Evolutionary conservation across 2,329 filamentous ascomycete genomes (phyloP).

Genomic region (Monosporascus sp.): DNA sequence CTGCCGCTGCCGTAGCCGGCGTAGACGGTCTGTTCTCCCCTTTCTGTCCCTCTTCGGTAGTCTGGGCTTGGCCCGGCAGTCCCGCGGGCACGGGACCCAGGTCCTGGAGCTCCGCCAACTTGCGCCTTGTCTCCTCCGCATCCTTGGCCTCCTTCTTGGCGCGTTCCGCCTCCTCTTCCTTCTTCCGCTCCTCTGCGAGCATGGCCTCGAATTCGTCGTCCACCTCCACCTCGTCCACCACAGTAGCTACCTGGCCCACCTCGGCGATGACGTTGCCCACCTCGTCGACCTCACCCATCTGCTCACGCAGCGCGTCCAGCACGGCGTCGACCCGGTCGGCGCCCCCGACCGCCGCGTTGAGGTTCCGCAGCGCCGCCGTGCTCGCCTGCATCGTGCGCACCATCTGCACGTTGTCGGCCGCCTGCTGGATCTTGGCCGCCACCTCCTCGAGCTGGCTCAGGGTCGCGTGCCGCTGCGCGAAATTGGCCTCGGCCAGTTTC

Average conservation of each 20-base stretch:
- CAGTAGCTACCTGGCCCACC: slow-evolving; percentile 33
- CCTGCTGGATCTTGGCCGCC: slow-evolving; percentile 77
- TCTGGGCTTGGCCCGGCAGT: slow-evolving; percentile 19
- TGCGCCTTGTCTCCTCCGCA: slow-evolving; percentile 42
- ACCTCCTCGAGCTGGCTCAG: slow-evolving; percentile 79
- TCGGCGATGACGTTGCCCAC: slow-evolving; percentile 73
- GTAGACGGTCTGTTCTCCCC: slow-evolving; percentile 16
- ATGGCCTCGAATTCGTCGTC: slow-evolving; percentile 82
- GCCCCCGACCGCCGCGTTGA: slow-evolving; percentile 76
- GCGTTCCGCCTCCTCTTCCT: slow-evolving; percentile 40
- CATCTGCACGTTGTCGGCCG: slow-evolving; percentile 76
- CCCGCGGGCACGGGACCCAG: slow-evolving; percentile 30
- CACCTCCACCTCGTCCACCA: slow-evolving; percentile 74
- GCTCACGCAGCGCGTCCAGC: slow-evolving; percentile 68
- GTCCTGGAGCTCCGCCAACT: slow-evolving; percentile 45
- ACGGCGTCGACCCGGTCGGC: slow-evolving; percentile 70
- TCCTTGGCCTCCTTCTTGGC: slow-evolving; percentile 38
- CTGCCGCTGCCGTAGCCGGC: slow-evolving; percentile 26
- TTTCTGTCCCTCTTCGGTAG: slow-evolving; percentile 34
- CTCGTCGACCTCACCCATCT: slow-evolving; percentile 80
- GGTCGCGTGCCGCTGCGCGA: slow-evolving; percentile 66
- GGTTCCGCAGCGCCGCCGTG: slow-evolving; percentile 61
- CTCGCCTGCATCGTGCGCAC: slow-evolving; percentile 79
- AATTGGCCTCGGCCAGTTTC: slow-evolving; percentile 71
- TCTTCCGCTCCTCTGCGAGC: slow-evolving; percentile 53